phyloP scores from a whole-genome alignment of 129 eudicot genomes.

The Tagetes patula region DNA sequence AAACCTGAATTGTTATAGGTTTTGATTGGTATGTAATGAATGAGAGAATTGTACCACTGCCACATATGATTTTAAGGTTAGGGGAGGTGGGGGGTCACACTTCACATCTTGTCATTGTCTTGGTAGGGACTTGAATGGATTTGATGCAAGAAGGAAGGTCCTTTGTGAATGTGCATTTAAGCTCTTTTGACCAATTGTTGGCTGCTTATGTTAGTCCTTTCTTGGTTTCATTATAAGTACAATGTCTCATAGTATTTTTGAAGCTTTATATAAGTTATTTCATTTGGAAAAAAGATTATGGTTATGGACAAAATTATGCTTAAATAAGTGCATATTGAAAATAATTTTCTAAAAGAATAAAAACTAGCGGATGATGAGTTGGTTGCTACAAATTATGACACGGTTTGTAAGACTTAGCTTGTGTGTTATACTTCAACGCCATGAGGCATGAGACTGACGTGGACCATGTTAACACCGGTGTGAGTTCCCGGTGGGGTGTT shows the following conservation, averaged over 20 bases:
- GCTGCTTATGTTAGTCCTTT: constrained; percentile 24
- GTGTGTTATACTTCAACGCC: too few relatives aligned
- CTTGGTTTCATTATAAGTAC: background rate
- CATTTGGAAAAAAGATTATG: background rate
- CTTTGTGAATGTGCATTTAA: constrained; percentile 35
- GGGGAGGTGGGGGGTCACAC: constrained; percentile 28
- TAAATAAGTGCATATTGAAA: background rate
- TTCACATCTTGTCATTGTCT: constrained; percentile 31
- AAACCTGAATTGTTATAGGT: constrained; percentile 16
- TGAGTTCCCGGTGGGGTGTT: too few relatives aligned
- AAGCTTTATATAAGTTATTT: background rate
- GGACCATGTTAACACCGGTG: too few relatives aligned
- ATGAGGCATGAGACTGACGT: too few relatives aligned
- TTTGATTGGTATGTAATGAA: constrained; percentile 30
- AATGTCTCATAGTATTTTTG: background rate
- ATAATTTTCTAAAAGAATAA: too few relatives aligned
- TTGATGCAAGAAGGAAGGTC: constrained; percentile 40
- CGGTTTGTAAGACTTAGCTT: too few relatives aligned
- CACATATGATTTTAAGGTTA: constrained; percentile 23
- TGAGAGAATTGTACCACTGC: constrained; percentile 21
- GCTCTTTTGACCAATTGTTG: constrained; percentile 39
- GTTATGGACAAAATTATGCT: background rate
- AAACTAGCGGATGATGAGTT: too few relatives aligned
- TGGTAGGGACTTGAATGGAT: constrained; percentile 40
- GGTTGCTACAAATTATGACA: too few relatives aligned